These are phyloP conservation scores for Eucalyptus pauciflora DNA, from an alignment of 345 rosid genomes.

Conservation along the genomic window DNA sequence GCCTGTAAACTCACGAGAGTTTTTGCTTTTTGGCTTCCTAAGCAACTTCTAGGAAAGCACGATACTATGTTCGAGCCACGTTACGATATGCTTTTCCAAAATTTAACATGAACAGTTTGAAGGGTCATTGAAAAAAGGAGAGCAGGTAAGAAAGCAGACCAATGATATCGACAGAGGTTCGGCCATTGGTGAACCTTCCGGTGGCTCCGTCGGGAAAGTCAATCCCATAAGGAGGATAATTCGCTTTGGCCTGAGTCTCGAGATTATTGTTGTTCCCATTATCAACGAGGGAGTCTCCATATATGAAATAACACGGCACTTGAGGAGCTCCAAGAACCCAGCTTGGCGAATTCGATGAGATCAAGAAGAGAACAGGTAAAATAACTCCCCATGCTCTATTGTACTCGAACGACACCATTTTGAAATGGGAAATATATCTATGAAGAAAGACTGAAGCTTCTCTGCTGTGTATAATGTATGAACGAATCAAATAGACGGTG, in stretches of 20 bases:
- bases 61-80: neutral
- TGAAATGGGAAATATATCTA: neutral
- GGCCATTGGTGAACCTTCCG: constrained; percentile 18
- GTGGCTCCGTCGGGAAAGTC: constrained; percentile 3
- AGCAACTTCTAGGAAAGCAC: neutral
- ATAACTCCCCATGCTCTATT: neutral
- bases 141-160: neutral
- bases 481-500: neutral
- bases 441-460: neutral
- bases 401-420: neutral
- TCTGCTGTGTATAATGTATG: neutral
- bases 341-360: neutral
- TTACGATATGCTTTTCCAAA: neutral
- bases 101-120: neutral
- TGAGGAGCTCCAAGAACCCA: neutral
- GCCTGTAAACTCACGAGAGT: neutral
- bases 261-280: constrained; percentile 16
- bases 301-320: constrained; percentile 23
- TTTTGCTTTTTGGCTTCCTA: neutral
- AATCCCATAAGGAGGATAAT: constrained; percentile 16
- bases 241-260: neutral
- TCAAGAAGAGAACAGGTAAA: neutral
- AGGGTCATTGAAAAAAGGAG: neutral
- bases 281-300: constrained; percentile 15
- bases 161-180: constrained; percentile 1